A percentile compares a stretch with the other conserved stretches of the same genome.
phyloP scores from a whole-genome alignment of 257 asterid species.

The Ophiorrhiza pumila region DNA sequence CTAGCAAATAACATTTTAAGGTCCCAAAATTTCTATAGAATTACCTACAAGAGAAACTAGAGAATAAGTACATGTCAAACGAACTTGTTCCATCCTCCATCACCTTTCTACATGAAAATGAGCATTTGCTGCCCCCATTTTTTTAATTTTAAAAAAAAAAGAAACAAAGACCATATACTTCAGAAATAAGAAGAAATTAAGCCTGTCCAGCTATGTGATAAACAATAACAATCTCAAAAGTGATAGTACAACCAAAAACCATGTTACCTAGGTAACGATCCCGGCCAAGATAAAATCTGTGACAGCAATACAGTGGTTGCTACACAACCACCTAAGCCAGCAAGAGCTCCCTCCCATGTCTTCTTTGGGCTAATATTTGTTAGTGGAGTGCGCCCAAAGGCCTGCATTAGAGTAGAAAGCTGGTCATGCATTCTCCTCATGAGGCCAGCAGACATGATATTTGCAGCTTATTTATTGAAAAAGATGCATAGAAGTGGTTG shows the following conservation, averaged over 20 bases:
- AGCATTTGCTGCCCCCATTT: not conserved
- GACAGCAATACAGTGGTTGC: constrained; percentile 68
- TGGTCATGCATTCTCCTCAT: constrained; percentile 11
- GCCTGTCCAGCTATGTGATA: not conserved
- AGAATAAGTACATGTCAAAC: not conserved
- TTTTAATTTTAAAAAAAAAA: not conserved
- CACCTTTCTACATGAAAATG: not conserved
- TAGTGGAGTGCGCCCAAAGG: constrained; percentile 93
- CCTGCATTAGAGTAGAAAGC: constrained; percentile 43
- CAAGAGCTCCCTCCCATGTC: constrained; percentile 97
- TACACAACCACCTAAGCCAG: constrained; percentile 85
- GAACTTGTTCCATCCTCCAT: constrained; percentile 1
- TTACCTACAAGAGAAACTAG: not conserved
- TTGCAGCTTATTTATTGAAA: not conserved
- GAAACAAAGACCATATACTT: not conserved
- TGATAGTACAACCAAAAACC: not conserved
- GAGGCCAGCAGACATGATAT: constrained; percentile 13
- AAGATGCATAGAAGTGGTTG: not conserved
- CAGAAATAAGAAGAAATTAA: not conserved
- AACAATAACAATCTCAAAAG: not conserved
- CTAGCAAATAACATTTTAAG: not conserved
- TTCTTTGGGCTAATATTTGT: constrained; percentile 88
- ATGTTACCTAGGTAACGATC: constrained; percentile 56
- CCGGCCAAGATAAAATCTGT: constrained; percentile 72
- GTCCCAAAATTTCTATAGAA: not conserved